Percentiles rank a stretch among this genome's conserved stretches.
These are phyloP conservation scores for Ophiobolus disseminans DNA, from an alignment of 2,329 filamentous ascomycete genomes.

Conservation along the genomic window DNA sequence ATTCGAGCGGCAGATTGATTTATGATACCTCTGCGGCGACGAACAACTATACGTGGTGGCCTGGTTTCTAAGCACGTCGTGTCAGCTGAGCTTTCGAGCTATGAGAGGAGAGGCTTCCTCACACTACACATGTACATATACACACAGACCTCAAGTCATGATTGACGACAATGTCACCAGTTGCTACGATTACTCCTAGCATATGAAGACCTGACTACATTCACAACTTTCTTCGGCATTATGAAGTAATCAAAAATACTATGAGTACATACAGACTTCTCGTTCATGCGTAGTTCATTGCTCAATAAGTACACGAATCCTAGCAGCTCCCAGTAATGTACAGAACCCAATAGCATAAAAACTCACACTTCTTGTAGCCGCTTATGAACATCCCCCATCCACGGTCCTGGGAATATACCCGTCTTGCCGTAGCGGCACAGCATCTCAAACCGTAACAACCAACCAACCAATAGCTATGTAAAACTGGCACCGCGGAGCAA, in stretches of 20 bases:
- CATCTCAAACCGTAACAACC: not conserved
- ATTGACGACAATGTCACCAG: not conserved
- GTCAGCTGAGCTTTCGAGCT: not conserved
- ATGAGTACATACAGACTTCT: not conserved
- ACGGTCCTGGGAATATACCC: conserved; percentile 2
- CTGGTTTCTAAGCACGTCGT: conserved; percentile 44
- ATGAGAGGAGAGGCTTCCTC: not conserved
- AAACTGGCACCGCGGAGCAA: conserved; percentile 5
- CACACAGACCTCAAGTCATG: not conserved
- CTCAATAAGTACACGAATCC: too few species aligned
- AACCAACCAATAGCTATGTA: not conserved
- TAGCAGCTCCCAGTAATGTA: too few species aligned
- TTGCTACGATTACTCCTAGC: not conserved
- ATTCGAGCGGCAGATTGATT: conserved; percentile 51
- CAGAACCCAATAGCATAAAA: not conserved
- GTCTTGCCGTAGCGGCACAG: not conserved
- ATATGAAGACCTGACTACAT: not conserved
- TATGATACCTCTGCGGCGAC: conserved; percentile 54
- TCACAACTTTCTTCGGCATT: too few species aligned
- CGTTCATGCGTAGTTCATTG: too few species aligned
- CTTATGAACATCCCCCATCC: not conserved
- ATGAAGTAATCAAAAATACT: not conserved
- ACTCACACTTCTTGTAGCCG: not conserved
- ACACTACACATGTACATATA: not conserved
- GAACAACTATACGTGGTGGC: conserved; percentile 57